Evolutionary conservation across 208 protist species (phyloP), one percentile per base, ranked within the genome.

Genomic region (Leishmania aethiopica): DNA sequence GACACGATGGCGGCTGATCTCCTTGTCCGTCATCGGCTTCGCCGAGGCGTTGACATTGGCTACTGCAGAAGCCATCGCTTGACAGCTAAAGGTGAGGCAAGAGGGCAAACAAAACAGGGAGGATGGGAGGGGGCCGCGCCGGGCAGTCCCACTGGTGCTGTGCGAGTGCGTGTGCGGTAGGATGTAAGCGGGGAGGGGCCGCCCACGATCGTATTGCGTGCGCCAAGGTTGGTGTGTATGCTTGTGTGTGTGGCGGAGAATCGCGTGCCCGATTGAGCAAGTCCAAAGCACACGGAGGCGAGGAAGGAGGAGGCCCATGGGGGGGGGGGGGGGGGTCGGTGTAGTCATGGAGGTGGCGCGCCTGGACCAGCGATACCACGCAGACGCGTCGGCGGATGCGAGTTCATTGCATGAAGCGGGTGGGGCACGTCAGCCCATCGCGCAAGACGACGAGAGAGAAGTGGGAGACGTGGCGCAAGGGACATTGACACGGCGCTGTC

Each of bases 1-100:
- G 47, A 91, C 84, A 67, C 90, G 91, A 35, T 83, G 32, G 53
- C 88, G 85, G 45, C 82, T 83, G 77, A 93, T 78, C 84, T 95
- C 91, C 76, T 90, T 70, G 73, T 97, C 92, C 37, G 77, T 89
- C 40, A 90, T 64, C 75, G 86, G 76, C 32, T 78, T 79, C n/a
- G 35, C 77, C 40, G 64, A 64, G 25, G 74, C 53, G 42, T 80
- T 51, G n/a, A 74, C 62, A 32, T 64, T 69, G 35, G 60, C 78
- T 15, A 71, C 62, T n/a, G 57, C 45, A 28, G 79, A 70, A 15
- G 85, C 40, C 81, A 84, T 87, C 17, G 3, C 80, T 28, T 62
- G 25, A 45, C 19, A 42, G 40, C 73, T 25, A 22, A 66, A 55
- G 37, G 28, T 22, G 53, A 57, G 7, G n/a, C 7, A 28, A 49